Evolutionary conservation across 352 stramenopile species (phyloP), one percentile per base, ranked within the genome.

Genomic region (Pythium chondricola): DNA sequence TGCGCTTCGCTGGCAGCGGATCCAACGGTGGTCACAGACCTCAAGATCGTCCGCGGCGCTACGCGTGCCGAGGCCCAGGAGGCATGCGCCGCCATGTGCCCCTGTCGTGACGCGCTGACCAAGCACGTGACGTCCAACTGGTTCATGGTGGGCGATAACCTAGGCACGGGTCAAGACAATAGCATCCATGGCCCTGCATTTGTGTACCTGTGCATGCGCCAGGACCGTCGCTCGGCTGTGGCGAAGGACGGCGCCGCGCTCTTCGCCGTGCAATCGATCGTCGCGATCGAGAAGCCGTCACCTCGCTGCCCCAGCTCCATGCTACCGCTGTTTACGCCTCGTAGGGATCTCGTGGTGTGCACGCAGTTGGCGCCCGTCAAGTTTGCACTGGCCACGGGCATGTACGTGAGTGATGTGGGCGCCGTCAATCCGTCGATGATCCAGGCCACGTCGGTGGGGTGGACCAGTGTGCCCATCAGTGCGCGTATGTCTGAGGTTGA

Each of bases 341-440:
- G 55, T 6, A 16, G 20, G 10, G 25, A 20, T 9, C 35, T 57
- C 22, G 43, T 45, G 4, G 43, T 63, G 24, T 63, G 55, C 33
- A 14, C 49, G 3, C 40, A 52, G 26, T 14, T 24, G 2, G 25
- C 39, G 4, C 25, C 40, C 3, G 37, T 38, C 20, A 22, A 20
- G 1, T 18, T 42, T 7, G 54, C 54, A 10, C 32, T 56, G 24
- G 47, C 45, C n/a, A 62, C 46, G 0, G 54, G 54, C 25, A 56
- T 26, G 20, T 63, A 53, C 43, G 40, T 63, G 16, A 63, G 55
- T n/a, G 37, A 49, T 33, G 31, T 63, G 13, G 41, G 26, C 18
- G 38, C 21, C 2, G 26, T 42, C 13, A 18, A n/a, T n/a, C n/a
- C 7, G 14, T 11, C 24, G 17, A 18, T 14, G 11, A 24, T 38